phyloP scores from a whole-genome alignment of 2,329 filamentous ascomycete genomes.

The Clonostachys rhizophaga region DNA sequence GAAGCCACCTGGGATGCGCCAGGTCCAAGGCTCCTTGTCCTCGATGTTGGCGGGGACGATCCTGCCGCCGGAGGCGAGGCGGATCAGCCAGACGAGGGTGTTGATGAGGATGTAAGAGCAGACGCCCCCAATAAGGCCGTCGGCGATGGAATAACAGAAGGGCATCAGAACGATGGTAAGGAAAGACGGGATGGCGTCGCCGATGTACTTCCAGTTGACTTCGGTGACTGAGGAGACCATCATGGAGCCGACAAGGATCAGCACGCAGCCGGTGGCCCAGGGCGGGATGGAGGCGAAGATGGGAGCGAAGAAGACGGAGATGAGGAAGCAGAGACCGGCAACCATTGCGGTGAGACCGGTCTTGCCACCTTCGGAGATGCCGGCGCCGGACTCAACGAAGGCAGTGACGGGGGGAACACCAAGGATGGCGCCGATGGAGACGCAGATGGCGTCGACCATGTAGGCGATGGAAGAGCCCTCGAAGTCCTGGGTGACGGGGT shows the following conservation, averaged over 20 bases:
- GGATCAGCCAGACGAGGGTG: constrained; percentile 62
- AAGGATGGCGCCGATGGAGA: constrained; percentile 75
- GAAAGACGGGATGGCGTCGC: constrained; percentile 81
- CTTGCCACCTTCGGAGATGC: constrained; percentile 81
- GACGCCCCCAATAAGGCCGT: constrained; percentile 79
- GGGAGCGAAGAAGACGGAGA: constrained; percentile 83
- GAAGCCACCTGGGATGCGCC: constrained; percentile 68
- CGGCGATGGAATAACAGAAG: constrained; percentile 84
- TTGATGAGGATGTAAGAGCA: constrained; percentile 75
- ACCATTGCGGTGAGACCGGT: constrained; percentile 80
- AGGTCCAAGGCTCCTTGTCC: constrained; percentile 77
- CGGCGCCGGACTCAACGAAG: constrained; percentile 85
- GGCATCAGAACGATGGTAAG: constrained; percentile 82
- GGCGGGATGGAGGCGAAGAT: constrained; percentile 87
- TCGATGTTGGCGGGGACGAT: constrained; percentile 72
- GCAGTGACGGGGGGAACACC: constrained; percentile 79
- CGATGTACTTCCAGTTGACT: constrained; percentile 86
- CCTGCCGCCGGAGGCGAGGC: constrained; percentile 60
- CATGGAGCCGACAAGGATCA: constrained; percentile 82
- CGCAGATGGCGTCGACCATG: constrained; percentile 72
- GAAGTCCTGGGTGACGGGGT: constrained; percentile 80
- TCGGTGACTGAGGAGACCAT: constrained; percentile 76
- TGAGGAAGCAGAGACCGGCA: constrained; percentile 79
- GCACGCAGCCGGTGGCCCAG: constrained; percentile 85
- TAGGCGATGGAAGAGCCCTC: constrained; percentile 82